These are phyloP conservation scores for Avena eriantha DNA, from an alignment of 176 grass and related monocot genomes.

Conservation along the genomic window DNA sequence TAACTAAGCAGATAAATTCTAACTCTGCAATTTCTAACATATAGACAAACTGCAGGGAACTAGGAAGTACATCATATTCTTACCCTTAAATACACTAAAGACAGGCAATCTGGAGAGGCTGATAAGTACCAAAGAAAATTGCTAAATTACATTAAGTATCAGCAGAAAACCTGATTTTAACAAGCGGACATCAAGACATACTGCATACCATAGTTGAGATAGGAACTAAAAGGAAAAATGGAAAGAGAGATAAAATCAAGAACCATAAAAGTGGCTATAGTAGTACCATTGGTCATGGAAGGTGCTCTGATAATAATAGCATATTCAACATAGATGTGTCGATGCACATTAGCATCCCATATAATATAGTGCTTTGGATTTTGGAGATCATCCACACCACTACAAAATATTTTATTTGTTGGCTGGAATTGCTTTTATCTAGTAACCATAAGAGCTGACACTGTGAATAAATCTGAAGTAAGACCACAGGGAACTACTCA, in stretches of 20 bases:
- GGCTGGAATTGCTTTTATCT: constrained; percentile 76
- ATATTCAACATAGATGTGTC: constrained; percentile 74
- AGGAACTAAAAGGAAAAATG: constrained; percentile 9
- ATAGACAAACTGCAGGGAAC: too few species aligned
- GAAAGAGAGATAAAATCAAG: not conserved
- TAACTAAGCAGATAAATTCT: too few species aligned
- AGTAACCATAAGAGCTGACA: constrained; percentile 46
- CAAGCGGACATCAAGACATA: too few species aligned
- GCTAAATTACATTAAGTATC: too few species aligned
- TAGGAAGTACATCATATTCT: too few species aligned
- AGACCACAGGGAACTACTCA: constrained; percentile 23
- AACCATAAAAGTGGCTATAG: not conserved
- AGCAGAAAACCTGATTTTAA: too few species aligned
- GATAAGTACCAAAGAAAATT: too few species aligned
- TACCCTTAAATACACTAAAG: too few species aligned
- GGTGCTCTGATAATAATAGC: constrained; percentile 63
- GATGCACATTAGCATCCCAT: constrained; percentile 72
- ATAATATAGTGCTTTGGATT: constrained; percentile 73
- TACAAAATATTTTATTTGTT: constrained; percentile 63
- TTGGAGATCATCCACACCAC: constrained; percentile 70
- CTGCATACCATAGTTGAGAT: too few species aligned
- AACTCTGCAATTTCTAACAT: too few species aligned
- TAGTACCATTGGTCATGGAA: constrained; percentile 60
- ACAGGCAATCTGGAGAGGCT: too few species aligned
- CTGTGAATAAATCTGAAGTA: constrained; percentile 48